Evolutionary conservation across 805 yeast genomes (phyloP).

Genomic region (Saturnispora dispora): DNA sequence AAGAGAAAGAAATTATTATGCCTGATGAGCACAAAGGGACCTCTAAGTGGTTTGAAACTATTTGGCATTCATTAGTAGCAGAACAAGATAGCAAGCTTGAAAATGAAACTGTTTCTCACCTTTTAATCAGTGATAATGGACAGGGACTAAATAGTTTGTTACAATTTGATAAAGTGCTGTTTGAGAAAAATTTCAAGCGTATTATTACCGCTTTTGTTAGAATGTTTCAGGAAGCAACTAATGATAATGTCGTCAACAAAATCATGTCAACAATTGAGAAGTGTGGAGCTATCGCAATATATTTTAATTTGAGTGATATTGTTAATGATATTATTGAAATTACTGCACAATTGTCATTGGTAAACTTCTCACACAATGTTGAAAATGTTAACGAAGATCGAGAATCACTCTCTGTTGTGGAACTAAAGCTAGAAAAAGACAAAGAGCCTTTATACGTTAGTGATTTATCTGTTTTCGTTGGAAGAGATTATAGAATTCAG

Average conservation of each 20-base stretch:
- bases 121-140: constrained; percentile 13
- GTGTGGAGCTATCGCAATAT: constrained; percentile 66
- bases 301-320: constrained; percentile 44
- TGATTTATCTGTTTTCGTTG: constrained; percentile 74
- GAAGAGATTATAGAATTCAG: constrained; percentile 87
- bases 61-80: constrained; percentile 63
- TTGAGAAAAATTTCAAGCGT: constrained; percentile 51
- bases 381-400: constrained; percentile 24
- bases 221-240: constrained; percentile 81
- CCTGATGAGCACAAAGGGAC: constrained; percentile 96
- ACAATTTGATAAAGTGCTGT: constrained; percentile 65
- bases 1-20: constrained; percentile 85
- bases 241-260: constrained; percentile 79
- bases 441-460: constrained; percentile 63
- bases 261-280: constrained; percentile 85
- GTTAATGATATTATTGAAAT: constrained; percentile 60
- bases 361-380: constrained; percentile 36
- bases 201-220: constrained; percentile 65
- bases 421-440: constrained; percentile 41
- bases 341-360: constrained; percentile 60
- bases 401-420: constrained; percentile 38
- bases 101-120: constrained; percentile 11
- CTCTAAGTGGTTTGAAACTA: constrained; percentile 84
- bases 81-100: constrained; percentile 31
- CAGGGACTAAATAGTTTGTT: constrained; percentile 22